Conservation (phyloP, 345 rosid species). For the Gossypium longicalyx region DNA sequence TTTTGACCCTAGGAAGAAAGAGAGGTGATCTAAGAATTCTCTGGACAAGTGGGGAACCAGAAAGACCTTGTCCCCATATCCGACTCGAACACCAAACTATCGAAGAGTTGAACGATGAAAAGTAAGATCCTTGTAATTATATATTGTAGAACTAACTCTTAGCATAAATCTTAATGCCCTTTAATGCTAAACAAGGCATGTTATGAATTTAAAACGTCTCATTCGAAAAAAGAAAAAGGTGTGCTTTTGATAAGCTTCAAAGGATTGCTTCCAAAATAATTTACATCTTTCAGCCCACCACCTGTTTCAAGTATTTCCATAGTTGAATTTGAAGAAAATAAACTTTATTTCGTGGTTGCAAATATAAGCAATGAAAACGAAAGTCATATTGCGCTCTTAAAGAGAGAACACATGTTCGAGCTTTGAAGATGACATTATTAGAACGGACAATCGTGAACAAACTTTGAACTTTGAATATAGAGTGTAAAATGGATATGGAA, state of each 20-base stretch:
- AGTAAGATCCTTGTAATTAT: slow-evolving; percentile 7
- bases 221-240: too few species aligned
- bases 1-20: slow-evolving; percentile 59
- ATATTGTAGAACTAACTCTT: slow-evolving; percentile 9
- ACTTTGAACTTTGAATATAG: too few species aligned
- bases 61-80: slow-evolving; percentile 66
- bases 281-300: not conserved
- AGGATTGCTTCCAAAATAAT: not conserved
- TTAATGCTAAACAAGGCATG: not conserved
- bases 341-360: too few species aligned
- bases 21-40: slow-evolving; percentile 65
- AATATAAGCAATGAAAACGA: too few species aligned
- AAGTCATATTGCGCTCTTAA: too few species aligned
- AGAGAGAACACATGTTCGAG: too few species aligned
- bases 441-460: too few species aligned
- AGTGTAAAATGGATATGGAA: too few species aligned
- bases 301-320: not conserved
- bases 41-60: slow-evolving; percentile 83
- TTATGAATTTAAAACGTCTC: not conserved
- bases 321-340: too few species aligned
- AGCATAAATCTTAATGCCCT: slow-evolving; percentile 1
- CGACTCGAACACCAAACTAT: slow-evolving; percentile 30
- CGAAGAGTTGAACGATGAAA: slow-evolving; percentile 17
- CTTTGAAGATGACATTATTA: too few species aligned
- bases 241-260: not conserved